Percentiles rank a stretch among this genome's conserved stretches.
Evolutionary conservation across 1,284 basidiomycete species (phyloP).

Genomic region (Stereum hirsutum): DNA sequence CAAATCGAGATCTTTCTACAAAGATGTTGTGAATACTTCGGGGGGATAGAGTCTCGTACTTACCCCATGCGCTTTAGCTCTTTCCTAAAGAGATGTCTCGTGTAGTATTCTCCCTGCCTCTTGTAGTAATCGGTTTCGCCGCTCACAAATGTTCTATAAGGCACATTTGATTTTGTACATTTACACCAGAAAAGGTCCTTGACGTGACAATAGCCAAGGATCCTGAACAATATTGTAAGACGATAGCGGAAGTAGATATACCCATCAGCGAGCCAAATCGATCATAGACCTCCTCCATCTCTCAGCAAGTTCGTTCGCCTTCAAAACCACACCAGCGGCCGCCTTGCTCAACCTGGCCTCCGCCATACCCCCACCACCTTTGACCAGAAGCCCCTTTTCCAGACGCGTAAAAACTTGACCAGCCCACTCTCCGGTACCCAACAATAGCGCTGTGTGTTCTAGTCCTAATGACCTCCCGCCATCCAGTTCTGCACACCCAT

Average conservation of each 20-base stretch:
- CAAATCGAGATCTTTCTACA: too few relatives aligned
- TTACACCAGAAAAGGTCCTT: too few relatives aligned
- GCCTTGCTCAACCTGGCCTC: constrained; percentile 54
- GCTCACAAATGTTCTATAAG: too few relatives aligned
- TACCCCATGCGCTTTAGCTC: too few relatives aligned
- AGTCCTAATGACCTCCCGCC: constrained; percentile 67
- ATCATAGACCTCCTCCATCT: constrained; percentile 73
- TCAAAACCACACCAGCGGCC: constrained; percentile 74
- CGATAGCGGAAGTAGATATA: too few relatives aligned
- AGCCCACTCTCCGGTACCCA: constrained; percentile 79
- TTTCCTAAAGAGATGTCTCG: too few relatives aligned
- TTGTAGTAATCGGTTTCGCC: too few relatives aligned
- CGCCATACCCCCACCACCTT: constrained; percentile 58
- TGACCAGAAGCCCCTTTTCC: constrained; percentile 53
- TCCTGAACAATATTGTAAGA: not conserved
- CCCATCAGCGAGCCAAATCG: constrained; percentile 17
- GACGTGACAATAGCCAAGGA: not conserved
- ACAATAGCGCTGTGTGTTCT: constrained; percentile 64
- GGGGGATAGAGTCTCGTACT: too few relatives aligned
- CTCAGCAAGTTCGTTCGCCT: constrained; percentile 68
- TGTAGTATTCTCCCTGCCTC: too few relatives aligned
- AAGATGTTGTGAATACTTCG: too few relatives aligned
- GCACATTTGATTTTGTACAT: too few relatives aligned
- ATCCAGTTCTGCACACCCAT: constrained; percentile 70
- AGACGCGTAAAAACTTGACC: constrained; percentile 54